Evolutionary conservation across 176 grass and related monocot species (phyloP).

Genomic region (Carex littledalei): DNA sequence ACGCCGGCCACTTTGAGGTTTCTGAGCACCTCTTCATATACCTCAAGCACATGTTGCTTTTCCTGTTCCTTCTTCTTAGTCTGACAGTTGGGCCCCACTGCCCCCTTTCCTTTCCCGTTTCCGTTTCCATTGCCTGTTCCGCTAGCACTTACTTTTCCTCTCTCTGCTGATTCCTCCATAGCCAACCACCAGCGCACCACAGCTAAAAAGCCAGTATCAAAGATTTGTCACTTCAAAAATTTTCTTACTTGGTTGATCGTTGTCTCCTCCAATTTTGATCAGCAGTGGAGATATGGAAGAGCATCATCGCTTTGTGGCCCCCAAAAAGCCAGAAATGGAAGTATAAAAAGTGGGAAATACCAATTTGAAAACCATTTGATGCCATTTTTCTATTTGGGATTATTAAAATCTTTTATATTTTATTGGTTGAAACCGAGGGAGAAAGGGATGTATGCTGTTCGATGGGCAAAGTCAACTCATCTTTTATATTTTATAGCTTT

Average conservation of each 20-base stretch:
- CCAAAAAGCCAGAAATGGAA: not conserved
- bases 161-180: constrained; percentile 18
- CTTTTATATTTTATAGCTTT: not conserved
- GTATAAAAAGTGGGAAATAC: not conserved
- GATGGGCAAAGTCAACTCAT: not conserved
- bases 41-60: constrained; percentile 8
- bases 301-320: not conserved
- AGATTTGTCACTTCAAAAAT: not conserved
- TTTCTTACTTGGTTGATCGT: not conserved
- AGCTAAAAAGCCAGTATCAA: constrained; percentile 5
- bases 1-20: constrained; percentile 1
- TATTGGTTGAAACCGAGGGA: not conserved
- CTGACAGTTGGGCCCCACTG: not conserved
- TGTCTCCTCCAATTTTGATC: not conserved
- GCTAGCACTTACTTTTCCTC: not conserved
- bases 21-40: constrained; percentile 19
- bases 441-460: not conserved
- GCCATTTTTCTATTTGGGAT: not conserved
- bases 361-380: not conserved
- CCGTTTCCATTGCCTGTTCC: not conserved
- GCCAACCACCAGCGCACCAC: not conserved
- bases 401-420: not conserved
- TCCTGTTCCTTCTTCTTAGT: not conserved
- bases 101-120: not conserved
- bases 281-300: not conserved